Evolutionary conservation across 164 flowering plant species (phyloP).

Genomic region (Euptelea pleiosperma): DNA sequence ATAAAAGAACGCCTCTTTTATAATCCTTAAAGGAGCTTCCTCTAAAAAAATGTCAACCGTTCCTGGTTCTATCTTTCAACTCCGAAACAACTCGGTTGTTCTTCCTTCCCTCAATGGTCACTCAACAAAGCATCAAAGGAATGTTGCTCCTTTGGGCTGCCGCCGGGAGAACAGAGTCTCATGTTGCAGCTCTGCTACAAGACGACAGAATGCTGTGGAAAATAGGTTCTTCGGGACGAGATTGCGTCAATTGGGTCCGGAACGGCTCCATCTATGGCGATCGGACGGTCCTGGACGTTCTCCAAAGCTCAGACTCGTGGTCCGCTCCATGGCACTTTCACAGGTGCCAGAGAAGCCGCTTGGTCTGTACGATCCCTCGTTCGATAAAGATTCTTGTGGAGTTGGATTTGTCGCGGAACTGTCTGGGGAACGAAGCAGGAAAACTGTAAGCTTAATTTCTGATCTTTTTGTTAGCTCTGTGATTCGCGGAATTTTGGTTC

Average conservation of each 20-base stretch:
- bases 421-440: constrained; percentile 82
- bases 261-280: constrained; percentile 54
- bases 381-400: constrained; percentile 97
- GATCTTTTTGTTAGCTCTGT: neutral
- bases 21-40: too few species aligned
- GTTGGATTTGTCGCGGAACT: constrained; percentile 98
- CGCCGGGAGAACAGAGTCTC: constrained; percentile 18
- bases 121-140: constrained; percentile 25
- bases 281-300: constrained; percentile 65
- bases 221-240: constrained; percentile 45
- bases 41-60: constrained; percentile 43
- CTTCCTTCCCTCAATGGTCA: constrained; percentile 15
- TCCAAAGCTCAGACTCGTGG: constrained; percentile 53
- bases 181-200: constrained; percentile 19
- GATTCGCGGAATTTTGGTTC: neutral
- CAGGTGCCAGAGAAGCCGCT: constrained; percentile 91
- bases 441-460: constrained; percentile 48
- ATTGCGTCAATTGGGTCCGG: constrained; percentile 35
- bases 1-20: too few species aligned
- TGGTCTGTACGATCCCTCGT: constrained; percentile 82
- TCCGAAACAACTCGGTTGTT: constrained; percentile 19
- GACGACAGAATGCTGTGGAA: constrained; percentile 23
- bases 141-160: constrained; percentile 21
- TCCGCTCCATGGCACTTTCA: constrained; percentile 53
- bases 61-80: constrained; percentile 35